Evolutionary conservation across 257 asterid genomes (phyloP), one percentile per base, ranked within the genome.

Genomic region (Fraxinus anomala): DNA sequence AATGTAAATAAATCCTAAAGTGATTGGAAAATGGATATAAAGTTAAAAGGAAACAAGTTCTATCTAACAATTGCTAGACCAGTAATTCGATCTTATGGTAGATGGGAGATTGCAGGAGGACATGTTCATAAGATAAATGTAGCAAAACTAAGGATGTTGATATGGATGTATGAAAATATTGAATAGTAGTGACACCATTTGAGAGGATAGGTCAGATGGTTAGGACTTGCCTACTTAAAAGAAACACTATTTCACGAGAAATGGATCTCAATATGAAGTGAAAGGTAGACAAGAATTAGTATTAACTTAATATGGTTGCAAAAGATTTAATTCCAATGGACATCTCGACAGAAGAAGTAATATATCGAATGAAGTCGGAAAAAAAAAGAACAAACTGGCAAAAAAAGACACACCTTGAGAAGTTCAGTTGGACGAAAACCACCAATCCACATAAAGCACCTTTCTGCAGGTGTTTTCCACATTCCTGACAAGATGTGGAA

Each of bases 381-480:
- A 1, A 19, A 37, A 37, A 34, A 37, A 8, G 7, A 56, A 56
- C 28, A 56, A 56, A 56, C 24, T 7, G 28, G 28, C 9, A n/a
- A 56, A 42, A 19, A 65, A 30, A 31, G 26, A 73, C 83, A 6
- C 74, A 92, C 99, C 97, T 94, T 91, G 83, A 94, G 95, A 81
- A 92, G 95, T 82, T 93, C 99, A 2, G 97, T 93, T 19, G 99
- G 97, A 51, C 98, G 96, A 72, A 95, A 95, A 61, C 98, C 99
- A 71, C 99, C 99, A 36, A 95, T 90, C 99, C 98, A 95, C 96
- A 95, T 79, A 72, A 95, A 95, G 74, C 98, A 95, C 90, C 98
- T 86, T 70, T 95, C 99, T 1, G 97, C 96, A 1, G 97, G 99
- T 65, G 98, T 93, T 84, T 95, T 95, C 99, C 99, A 95, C 97